phyloP scores from a whole-genome alignment of 1,284 basidiomycete species.

The Tilletia caries region DNA sequence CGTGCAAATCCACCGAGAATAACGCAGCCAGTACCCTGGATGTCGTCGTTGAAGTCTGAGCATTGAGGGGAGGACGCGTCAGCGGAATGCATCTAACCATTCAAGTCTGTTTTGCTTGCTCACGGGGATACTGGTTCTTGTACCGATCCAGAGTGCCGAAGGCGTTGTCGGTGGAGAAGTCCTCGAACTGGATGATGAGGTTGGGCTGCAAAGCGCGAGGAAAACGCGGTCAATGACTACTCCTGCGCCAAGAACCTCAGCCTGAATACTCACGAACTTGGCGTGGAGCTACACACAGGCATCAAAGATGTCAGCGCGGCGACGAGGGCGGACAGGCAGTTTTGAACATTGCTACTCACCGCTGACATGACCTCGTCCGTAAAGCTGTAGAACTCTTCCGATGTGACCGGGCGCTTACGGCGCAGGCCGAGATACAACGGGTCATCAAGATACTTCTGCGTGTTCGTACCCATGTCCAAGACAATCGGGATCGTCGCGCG shows the following conservation, averaged over 20 bases:
- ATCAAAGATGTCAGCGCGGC: background rate
- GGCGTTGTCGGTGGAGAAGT: conserved; percentile 51
- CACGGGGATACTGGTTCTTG: conserved; percentile 16
- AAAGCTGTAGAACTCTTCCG: conserved; percentile 61
- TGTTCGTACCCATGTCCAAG: conserved; percentile 73
- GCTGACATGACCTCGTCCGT: conserved; percentile 91
- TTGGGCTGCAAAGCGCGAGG: conserved; percentile 63
- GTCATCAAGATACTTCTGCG: conserved; percentile 73
- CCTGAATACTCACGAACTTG: conserved; percentile 6
- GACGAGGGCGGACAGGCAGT: too few species aligned
- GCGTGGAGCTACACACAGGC: background rate
- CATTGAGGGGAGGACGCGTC: background rate
- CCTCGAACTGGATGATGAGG: conserved; percentile 78
- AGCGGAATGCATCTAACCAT: background rate
- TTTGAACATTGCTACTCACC: conserved; percentile 60
- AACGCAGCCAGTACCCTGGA: conserved; percentile 63
- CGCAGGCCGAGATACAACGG: conserved; percentile 81
- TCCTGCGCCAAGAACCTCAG: too few species aligned
- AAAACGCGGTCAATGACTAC: too few species aligned
- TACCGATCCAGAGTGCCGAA: conserved; percentile 50
- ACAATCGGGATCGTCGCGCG: conserved; percentile 79
- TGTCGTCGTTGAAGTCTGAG: conserved; percentile 70
- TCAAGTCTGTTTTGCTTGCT: conserved; percentile 61
- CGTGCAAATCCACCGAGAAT: conserved; percentile 86
- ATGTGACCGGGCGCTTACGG: conserved; percentile 48